These are phyloP conservation scores for Celoporthe dispersa DNA, from an alignment of 2,329 filamentous ascomycete genomes.

Conservation along the genomic window DNA sequence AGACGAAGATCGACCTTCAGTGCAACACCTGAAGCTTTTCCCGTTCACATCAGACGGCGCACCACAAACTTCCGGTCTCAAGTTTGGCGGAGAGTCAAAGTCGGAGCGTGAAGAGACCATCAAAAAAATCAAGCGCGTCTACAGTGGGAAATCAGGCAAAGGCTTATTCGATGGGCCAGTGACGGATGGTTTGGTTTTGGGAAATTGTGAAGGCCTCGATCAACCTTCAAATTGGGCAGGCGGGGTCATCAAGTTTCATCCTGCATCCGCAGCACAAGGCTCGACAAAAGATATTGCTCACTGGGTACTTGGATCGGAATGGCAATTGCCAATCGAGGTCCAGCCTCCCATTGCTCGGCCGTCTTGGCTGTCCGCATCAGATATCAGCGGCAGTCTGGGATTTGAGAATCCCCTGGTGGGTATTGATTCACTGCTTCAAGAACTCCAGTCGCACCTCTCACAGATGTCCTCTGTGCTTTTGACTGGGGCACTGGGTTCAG, in stretches of 20 bases:
- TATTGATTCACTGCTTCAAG: constrained; percentile 76
- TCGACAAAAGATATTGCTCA: constrained; percentile 52
- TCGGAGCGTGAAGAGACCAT: constrained; percentile 78
- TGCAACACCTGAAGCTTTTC: constrained; percentile 71
- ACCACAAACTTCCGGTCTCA: constrained; percentile 68
- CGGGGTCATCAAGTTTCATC: constrained; percentile 80
- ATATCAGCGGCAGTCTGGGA: constrained; percentile 34
- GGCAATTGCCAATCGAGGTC: constrained; percentile 74
- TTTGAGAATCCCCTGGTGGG: constrained; percentile 69
- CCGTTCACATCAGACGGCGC: constrained; percentile 69
- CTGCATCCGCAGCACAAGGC: constrained; percentile 49
- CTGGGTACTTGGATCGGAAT: constrained; percentile 82
- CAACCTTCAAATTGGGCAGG: constrained; percentile 74
- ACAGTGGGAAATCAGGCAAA: constrained; percentile 60
- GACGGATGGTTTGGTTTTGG: constrained; percentile 85
- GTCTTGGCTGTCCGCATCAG: constrained; percentile 55
- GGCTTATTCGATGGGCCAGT: constrained; percentile 81
- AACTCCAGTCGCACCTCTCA: constrained; percentile 75
- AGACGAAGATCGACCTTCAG: constrained; percentile 33
- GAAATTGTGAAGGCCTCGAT: constrained; percentile 56
- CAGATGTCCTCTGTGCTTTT: constrained; percentile 89
- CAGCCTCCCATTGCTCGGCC: constrained; percentile 74
- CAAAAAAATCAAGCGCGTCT: constrained; percentile 73
- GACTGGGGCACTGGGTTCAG: constrained; percentile 86
- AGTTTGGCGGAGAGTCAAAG: constrained; percentile 86